phyloP scores from a whole-genome alignment of 2,329 filamentous ascomycete species.

The Aureobasidium subglaciale region DNA sequence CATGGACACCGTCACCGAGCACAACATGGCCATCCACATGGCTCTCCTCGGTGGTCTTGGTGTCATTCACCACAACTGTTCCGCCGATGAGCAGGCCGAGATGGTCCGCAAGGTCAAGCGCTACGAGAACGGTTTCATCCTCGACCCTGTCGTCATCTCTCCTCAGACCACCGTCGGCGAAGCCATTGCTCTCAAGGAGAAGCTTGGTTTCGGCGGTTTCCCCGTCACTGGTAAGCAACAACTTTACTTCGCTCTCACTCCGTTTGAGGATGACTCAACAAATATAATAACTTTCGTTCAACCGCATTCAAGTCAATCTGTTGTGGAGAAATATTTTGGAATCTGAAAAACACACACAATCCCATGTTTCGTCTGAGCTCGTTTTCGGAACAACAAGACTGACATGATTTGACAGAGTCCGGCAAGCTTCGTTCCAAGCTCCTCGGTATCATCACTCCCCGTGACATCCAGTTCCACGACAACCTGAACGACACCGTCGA shows the following conservation, averaged over 20 bases:
- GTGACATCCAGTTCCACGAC: slow-evolving; percentile 94
- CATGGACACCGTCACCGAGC: slow-evolving; percentile 99
- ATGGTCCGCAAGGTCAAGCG: slow-evolving; percentile 99
- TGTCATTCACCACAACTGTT: slow-evolving; percentile 99
- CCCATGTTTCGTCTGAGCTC: background rate
- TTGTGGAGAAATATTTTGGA: slow-evolving; percentile 27
- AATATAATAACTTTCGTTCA: slow-evolving; percentile 99
- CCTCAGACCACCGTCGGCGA: slow-evolving; percentile 83
- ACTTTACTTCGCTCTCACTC: slow-evolving; percentile 17
- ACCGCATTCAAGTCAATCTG: slow-evolving; percentile 61
- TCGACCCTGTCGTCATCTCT: slow-evolving; percentile 87
- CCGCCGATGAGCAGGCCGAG: slow-evolving; percentile 91
- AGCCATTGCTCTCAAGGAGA: slow-evolving; percentile 87
- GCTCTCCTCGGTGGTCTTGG: slow-evolving; percentile 80
- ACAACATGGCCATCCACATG: slow-evolving; percentile 99
- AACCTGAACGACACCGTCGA: slow-evolving; percentile 65
- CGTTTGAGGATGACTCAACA: slow-evolving; percentile 65
- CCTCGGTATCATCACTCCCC: slow-evolving; percentile 93
- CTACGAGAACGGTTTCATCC: slow-evolving; percentile 98
- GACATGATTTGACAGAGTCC: slow-evolving; percentile 55
- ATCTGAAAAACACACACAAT: slow-evolving; percentile 16
- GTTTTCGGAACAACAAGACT: background rate
- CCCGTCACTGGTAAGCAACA: slow-evolving; percentile 84
- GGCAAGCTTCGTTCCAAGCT: slow-evolving; percentile 93
- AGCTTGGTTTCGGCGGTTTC: slow-evolving; percentile 98